Evolutionary conservation across 306 rosid genomes (phyloP).

Genomic region (Quercus parvula): DNA sequence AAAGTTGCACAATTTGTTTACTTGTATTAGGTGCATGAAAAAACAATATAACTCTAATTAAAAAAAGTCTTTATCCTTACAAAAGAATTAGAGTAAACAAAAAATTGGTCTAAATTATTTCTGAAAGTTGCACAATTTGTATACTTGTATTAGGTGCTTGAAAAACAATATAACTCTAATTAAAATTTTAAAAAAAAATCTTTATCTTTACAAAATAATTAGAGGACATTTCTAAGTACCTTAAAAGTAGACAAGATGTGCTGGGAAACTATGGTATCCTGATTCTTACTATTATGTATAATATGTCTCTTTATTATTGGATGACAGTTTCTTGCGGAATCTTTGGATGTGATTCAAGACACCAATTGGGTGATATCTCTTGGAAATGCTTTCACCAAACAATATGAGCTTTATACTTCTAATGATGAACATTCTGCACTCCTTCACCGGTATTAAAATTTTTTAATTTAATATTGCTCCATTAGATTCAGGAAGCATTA

Average conservation of each 20-base stretch:
- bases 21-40: background rate
- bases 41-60: background rate
- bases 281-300: conserved; percentile 8
- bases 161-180: background rate
- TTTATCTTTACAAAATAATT: background rate
- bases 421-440: conserved; percentile 92
- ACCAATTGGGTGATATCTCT: conserved; percentile 80
- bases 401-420: conserved; percentile 85
- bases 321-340: conserved; percentile 89
- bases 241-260: conserved; percentile 5
- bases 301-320: conserved; percentile 35
- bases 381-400: conserved; percentile 79
- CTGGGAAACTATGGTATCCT: conserved; percentile 14
- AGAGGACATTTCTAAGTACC: background rate
- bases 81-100: background rate
- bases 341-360: conserved; percentile 94
- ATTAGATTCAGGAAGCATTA: conserved; percentile 17
- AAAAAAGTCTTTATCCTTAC: background rate
- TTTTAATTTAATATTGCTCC: conserved; percentile 11
- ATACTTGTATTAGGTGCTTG: background rate
- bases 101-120: background rate
- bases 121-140: background rate
- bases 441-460: conserved; percentile 73
- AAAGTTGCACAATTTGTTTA: background rate
- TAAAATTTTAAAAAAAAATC: background rate